These are phyloP conservation scores for Achlya hypogyna DNA, from an alignment of 352 stramenopile genomes.

Conservation along the genomic window DNA sequence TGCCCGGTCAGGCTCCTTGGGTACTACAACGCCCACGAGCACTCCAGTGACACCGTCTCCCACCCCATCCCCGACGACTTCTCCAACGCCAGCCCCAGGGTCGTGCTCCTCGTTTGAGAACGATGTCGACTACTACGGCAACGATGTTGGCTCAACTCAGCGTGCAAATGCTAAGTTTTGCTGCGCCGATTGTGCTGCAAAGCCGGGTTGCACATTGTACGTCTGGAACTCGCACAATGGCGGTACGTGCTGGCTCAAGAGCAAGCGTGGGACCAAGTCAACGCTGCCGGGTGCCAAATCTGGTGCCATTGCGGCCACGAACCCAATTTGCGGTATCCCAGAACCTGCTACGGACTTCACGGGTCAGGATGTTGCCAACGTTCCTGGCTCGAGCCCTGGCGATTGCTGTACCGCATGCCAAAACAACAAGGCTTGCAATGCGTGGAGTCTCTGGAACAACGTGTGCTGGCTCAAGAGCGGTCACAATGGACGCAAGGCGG, in stretches of 20 bases:
- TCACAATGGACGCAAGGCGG: not conserved
- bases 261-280: slow-evolving; percentile 11
- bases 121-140: slow-evolving; percentile 27
- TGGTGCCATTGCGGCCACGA: not conserved
- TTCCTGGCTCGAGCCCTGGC: not conserved
- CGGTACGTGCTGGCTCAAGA: slow-evolving; percentile 39
- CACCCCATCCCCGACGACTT: not conserved
- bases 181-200: slow-evolving; percentile 29
- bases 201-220: slow-evolving; percentile 22
- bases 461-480: slow-evolving; percentile 10
- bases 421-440: slow-evolving; percentile 17
- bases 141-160: slow-evolving; percentile 28
- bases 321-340: not conserved
- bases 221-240: slow-evolving; percentile 32
- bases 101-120: slow-evolving; percentile 22
- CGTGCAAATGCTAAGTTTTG: slow-evolving; percentile 17
- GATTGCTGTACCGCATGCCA: slow-evolving; percentile 17
- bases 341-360: slow-evolving; percentile 11
- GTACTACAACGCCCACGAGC: not conserved
- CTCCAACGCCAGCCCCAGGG: not conserved
- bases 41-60: not conserved
- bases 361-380: slow-evolving; percentile 10
- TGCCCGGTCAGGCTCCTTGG: not conserved
- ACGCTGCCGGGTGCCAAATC: not conserved
- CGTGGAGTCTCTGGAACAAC: slow-evolving; percentile 11